These are phyloP conservation scores for Chrysanthemum makinoi DNA, from an alignment of 129 eudicot species.

Conservation along the genomic window DNA sequence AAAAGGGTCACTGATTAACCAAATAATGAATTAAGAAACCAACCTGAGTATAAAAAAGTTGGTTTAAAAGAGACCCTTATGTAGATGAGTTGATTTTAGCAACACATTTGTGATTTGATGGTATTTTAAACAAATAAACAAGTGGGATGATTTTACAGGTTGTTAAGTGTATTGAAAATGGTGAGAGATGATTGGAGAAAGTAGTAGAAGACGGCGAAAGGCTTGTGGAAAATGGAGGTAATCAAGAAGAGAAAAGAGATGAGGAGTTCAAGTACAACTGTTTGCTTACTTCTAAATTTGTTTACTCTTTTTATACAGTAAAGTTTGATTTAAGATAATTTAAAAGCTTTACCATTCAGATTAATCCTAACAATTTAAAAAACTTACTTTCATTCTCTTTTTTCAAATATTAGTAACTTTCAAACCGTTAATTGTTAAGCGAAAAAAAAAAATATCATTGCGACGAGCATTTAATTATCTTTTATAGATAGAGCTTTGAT, in stretches of 20 bases:
- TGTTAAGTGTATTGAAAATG: slow-evolving; percentile 34
- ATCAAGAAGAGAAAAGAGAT: slow-evolving; percentile 20
- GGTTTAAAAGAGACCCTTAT: slow-evolving; percentile 26
- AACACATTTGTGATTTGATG: no score
- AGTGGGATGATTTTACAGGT: no score
- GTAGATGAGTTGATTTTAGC: slow-evolving; percentile 6
- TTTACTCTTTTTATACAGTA: neutral
- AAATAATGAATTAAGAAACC: slow-evolving; percentile 22
- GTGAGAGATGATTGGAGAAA: slow-evolving; percentile 5
- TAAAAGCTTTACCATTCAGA: no score
- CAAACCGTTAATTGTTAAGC: no score
- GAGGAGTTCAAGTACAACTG: slow-evolving; percentile 25
- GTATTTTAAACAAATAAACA: no score
- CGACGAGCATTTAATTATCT: no score
- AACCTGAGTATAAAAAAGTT: slow-evolving; percentile 34
- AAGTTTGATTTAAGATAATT: no score
- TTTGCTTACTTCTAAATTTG: slow-evolving; percentile 14
- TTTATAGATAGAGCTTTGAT: no score
- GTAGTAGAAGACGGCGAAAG: slow-evolving; percentile 65
- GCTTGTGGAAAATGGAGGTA: slow-evolving; percentile 46
- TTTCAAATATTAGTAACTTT: no score
- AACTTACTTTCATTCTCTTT: no score
- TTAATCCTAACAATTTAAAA: no score
- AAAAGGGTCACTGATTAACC: neutral
- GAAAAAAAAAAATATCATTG: no score